Evolutionary conservation across 2,329 filamentous ascomycete genomes (phyloP), one percentile per base, ranked within the genome.

Genomic region (Metarhizium humberi): DNA sequence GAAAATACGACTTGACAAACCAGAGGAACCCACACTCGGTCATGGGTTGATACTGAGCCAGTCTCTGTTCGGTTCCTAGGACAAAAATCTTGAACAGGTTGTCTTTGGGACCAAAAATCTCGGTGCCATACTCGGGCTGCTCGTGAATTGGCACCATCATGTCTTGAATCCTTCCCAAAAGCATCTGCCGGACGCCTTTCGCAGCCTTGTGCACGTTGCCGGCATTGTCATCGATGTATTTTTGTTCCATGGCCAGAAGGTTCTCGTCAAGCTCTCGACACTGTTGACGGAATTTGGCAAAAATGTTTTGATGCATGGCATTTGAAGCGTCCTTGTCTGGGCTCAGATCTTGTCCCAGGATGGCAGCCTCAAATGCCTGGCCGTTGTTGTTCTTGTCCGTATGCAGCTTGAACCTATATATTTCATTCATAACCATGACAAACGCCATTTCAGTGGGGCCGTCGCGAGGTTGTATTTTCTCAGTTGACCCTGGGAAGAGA

Each of bases 361-460:
- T 67, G 18, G 79, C 72, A 10, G 73, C 68, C 58, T 83, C 79
- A 30, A 82, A 69, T 1, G 73, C 74, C 1, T 75, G 73, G 0
- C 68, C 71, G 13, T 77, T 74, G 16, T 69, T 66, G 10, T 67
- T 64, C 13, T 66, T 64, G 34, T 75, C 74, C 5, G 75, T 72
- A 2, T 68, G 71, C 20, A 78, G 66, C 55, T 82, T 69, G 56
- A 80, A 77, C 38, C 73, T 73, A 47, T 74, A 74, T 3, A 83
- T 69, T 50, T 77, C 75, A 66, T 75, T 78, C 4, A 72, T 68
- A 10, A 82, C 66, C 36, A 84, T 61, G 57, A 75, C 75, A 57
- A 82, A 81, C 1, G 79, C 77, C 81, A 84, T 84, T 57, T 84
- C 81, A 0, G 81, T 84, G 3, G 81, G 79, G 0, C 80, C 79